Conservation (phyloP, 805 yeast genomes). For the Yamadazyma takamatsuzukensis region DNA sequence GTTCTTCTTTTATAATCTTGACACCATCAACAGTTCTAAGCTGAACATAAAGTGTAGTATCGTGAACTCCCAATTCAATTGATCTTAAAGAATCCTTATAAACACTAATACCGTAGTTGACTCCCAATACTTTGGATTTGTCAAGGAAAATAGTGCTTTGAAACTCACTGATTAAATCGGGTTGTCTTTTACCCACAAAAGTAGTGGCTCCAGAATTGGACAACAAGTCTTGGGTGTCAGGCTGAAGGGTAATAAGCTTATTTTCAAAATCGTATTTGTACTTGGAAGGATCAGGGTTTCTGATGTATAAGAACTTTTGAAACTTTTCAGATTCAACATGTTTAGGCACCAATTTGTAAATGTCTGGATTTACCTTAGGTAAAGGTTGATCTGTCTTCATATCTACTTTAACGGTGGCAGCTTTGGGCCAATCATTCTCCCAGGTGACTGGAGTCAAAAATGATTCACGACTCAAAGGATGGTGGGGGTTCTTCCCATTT, state of each 20-base stretch:
- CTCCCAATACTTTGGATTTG: conserved; percentile 1
- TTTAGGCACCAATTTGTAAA: conserved; percentile 1
- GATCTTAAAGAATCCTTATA: conserved; percentile 5
- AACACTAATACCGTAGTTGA: conserved; percentile 2
- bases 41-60: not conserved
- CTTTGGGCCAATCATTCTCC: conserved; percentile 7
- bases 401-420: conserved; percentile 4
- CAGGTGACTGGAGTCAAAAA: conserved; percentile 5
- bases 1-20: conserved; percentile 1
- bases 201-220: conserved; percentile 2
- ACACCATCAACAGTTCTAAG: not conserved
- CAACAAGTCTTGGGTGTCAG: not conserved
- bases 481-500: conserved; percentile 1
- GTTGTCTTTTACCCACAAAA: conserved; percentile 5
- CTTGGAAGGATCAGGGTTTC: conserved; percentile 2
- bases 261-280: conserved; percentile 1
- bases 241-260: conserved; percentile 1
- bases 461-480: conserved; percentile 6
- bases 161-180: conserved; percentile 2
- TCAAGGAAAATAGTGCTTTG: conserved; percentile 1
- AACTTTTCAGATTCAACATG: conserved; percentile 3
- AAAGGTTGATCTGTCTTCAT: conserved; percentile 2
- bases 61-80: conserved; percentile 4
- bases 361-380: conserved; percentile 1
- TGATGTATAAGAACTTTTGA: conserved; percentile 2